phyloP scores from a whole-genome alignment of 495 filamentous ascomycete species.

The Polyplosphaeria fusca region DNA sequence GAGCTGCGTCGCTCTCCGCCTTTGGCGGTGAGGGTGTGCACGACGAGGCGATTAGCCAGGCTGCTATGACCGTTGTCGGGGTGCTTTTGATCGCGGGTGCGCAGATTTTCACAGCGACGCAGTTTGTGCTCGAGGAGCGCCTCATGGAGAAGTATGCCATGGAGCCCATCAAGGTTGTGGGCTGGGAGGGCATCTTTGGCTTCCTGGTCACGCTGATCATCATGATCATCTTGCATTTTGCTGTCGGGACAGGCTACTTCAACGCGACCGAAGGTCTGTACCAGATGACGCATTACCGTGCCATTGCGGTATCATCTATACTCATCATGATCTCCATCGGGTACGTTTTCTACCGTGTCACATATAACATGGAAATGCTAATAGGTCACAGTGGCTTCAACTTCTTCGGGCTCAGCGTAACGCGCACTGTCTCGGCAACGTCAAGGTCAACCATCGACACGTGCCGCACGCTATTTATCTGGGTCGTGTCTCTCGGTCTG shows the following conservation, averaged over 20 bases:
- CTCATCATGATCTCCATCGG: conserved; percentile 97
- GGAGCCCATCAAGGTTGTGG: conserved; percentile 86
- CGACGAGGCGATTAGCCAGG: conserved; percentile 38
- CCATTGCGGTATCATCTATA: conserved; percentile 69
- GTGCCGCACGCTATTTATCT: conserved; percentile 96
- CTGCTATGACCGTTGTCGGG: conserved; percentile 71
- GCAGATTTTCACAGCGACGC: conserved; percentile 93
- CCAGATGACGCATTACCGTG: conserved; percentile 66
- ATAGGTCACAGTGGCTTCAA: conserved; percentile 82
- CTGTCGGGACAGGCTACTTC: conserved; percentile 80
- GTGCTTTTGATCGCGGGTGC: conserved; percentile 86
- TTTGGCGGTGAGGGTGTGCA: conserved; percentile 21
- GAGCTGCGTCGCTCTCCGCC: background rate
- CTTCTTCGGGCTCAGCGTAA: conserved; percentile 94
- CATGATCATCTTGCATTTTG: conserved; percentile 76
- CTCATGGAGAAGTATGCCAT: conserved; percentile 86
- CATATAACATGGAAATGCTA: background rate
- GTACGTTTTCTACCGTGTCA: conserved; percentile 50
- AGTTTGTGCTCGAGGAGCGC: conserved; percentile 95
- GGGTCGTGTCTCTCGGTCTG: conserved; percentile 87
- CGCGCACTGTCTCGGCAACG: conserved; percentile 81
- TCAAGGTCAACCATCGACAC: conserved; percentile 95
- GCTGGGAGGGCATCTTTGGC: conserved; percentile 94
- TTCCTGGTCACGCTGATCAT: conserved; percentile 75
- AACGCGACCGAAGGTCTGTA: conserved; percentile 80